A percentile compares a stretch with the other conserved stretches of the same genome.
Evolutionary conservation across 768 basidiomycete species (phyloP).

Genomic region (Russula olivacea): DNA sequence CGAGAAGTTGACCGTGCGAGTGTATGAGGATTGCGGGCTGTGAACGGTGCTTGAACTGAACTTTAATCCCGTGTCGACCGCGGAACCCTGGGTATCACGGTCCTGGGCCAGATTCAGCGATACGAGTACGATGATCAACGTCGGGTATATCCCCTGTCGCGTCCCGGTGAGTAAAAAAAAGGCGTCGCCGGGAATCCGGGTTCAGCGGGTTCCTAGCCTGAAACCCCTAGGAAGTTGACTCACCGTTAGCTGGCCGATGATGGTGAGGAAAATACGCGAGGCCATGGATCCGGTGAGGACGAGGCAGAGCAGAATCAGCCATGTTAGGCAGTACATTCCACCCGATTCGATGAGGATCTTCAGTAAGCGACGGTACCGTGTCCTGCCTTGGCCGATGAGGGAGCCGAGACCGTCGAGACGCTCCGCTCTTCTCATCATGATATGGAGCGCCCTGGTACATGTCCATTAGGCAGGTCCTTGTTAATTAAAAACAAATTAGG

Average conservation of each 20-base stretch:
- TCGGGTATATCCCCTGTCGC: constrained; percentile 19
- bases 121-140: constrained; percentile 28
- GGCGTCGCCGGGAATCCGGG: no score
- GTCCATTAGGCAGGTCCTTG: not conserved
- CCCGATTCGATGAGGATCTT: constrained; percentile 22
- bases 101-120: constrained; percentile 25
- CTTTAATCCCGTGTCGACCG: not conserved
- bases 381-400: not conserved
- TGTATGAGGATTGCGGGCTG: not conserved
- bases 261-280: not conserved
- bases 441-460: constrained; percentile 1
- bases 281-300: not conserved
- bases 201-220: not conserved
- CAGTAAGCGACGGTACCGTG: constrained; percentile 9
- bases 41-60: not conserved
- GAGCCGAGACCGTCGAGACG: not conserved
- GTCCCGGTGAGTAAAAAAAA: not conserved
- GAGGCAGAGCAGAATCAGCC: constrained; percentile 15
- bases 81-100: not conserved
- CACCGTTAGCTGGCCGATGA: constrained; percentile 16
- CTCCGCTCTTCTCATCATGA: not conserved
- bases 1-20: constrained; percentile 3
- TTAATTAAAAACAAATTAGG: not conserved
- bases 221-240: no score
- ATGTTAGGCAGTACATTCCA: constrained; percentile 21